phyloP scores from a whole-genome alignment of 2,329 filamentous ascomycete genomes.

The Colletotrichum liriopes region DNA sequence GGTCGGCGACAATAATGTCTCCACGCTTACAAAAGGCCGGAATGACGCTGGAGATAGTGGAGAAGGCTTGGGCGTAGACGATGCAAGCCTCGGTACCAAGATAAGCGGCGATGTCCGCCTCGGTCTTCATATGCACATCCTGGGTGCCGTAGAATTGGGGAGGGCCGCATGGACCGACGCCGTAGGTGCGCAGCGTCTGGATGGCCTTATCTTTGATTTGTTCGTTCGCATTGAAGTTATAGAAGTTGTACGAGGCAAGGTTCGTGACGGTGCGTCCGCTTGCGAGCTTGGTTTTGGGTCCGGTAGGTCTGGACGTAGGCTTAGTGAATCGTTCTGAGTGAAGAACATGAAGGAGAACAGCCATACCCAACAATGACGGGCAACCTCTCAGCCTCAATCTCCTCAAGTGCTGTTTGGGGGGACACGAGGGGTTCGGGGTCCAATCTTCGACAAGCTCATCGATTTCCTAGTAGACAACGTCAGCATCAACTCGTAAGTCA shows the following conservation, averaged over 20 bases:
- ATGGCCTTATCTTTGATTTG: constrained; percentile 95
- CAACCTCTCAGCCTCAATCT: constrained; percentile 85
- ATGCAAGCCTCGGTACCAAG: constrained; percentile 92
- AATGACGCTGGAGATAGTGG: constrained; percentile 96
- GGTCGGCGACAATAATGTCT: constrained; percentile 96
- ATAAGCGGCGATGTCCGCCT: constrained; percentile 92
- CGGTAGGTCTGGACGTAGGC: constrained; percentile 77
- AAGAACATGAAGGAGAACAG: neutral
- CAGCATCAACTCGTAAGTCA: constrained; percentile 46
- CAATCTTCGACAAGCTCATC: constrained; percentile 98
- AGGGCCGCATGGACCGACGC: constrained; percentile 95
- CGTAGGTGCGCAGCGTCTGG: constrained; percentile 92
- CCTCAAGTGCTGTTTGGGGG: constrained; percentile 81
- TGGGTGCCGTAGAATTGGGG: constrained; percentile 99
- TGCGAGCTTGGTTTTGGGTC: constrained; percentile 89
- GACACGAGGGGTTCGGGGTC: constrained; percentile 91
- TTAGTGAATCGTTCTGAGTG: constrained; percentile 1
- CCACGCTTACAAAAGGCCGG: constrained; percentile 97
- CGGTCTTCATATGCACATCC: constrained; percentile 97
- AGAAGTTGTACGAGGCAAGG: constrained; percentile 96
- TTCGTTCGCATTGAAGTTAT: constrained; percentile 96
- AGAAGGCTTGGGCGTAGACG: constrained; percentile 96
- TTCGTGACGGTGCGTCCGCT: constrained; percentile 94
- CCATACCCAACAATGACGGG: constrained; percentile 89
- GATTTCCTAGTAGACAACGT: constrained; percentile 75